Evolutionary conservation across 2,329 filamentous ascomycete species (phyloP).

Genomic region (Dactylella cylindrospora): DNA sequence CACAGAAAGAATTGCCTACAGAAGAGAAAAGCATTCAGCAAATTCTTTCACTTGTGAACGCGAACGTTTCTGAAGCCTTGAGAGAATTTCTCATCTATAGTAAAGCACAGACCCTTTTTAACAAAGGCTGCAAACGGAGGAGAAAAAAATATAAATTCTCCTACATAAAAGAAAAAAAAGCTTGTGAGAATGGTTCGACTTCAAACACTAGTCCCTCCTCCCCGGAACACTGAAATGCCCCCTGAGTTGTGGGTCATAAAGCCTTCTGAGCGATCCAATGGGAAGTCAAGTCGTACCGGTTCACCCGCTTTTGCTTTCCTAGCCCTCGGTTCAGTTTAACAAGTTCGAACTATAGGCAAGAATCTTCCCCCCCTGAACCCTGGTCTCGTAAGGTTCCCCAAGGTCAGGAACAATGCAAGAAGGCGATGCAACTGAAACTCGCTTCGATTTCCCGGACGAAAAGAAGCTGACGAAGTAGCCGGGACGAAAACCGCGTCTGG

Average conservation of each 20-base stretch:
- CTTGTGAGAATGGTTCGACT: slow-evolving; percentile 15
- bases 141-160: slow-evolving; percentile 19
- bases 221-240: slow-evolving; percentile 1
- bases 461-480: too few relatives aligned
- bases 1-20: too few relatives aligned
- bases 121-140: too few relatives aligned
- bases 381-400: slow-evolving; percentile 6
- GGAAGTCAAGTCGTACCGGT: slow-evolving; percentile 3
- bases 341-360: too few relatives aligned
- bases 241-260: background rate
- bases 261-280: slow-evolving; percentile 1
- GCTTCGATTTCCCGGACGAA: slow-evolving; percentile 23
- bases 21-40: too few relatives aligned
- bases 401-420: slow-evolving; percentile 31
- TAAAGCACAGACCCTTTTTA: slow-evolving; percentile 19
- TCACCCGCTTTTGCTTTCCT: slow-evolving; percentile 13
- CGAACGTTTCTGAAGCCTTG: too few relatives aligned
- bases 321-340: slow-evolving; percentile 22
- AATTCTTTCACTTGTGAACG: too few relatives aligned
- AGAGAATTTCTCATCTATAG: slow-evolving; percentile 18
- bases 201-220: slow-evolving; percentile 23
- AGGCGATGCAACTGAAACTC: slow-evolving; percentile 43
- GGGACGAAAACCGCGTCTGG: too few relatives aligned
- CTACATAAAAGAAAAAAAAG: slow-evolving; percentile 15
- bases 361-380: slow-evolving; percentile 28